phyloP scores from a whole-genome alignment of 2,329 filamentous ascomycete species.

The Botrytis elliptica region DNA sequence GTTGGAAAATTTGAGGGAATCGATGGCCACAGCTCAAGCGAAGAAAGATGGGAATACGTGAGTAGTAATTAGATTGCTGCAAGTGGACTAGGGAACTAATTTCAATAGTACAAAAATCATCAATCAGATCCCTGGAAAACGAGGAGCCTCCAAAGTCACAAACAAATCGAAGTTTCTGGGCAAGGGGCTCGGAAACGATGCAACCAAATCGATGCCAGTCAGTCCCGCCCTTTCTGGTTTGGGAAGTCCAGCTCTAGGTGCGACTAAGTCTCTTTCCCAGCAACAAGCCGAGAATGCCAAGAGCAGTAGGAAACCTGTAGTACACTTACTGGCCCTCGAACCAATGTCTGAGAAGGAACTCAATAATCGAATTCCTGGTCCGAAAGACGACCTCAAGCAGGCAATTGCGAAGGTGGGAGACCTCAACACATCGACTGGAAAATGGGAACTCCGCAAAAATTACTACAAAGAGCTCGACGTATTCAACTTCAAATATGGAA shows the following conservation, averaged over 20 bases:
- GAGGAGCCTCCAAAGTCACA: constrained; percentile 29
- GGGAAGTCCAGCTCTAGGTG: constrained; percentile 52
- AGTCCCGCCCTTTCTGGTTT: constrained; percentile 57
- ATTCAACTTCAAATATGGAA: constrained; percentile 59
- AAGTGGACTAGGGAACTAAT: constrained; percentile 35
- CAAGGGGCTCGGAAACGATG: constrained; percentile 29
- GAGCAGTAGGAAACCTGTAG: constrained; percentile 52
- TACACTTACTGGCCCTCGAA: constrained; percentile 59
- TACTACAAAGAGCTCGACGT: constrained; percentile 65
- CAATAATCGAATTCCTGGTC: constrained; percentile 50
- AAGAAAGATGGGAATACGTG: constrained; percentile 50
- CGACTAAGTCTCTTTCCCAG: constrained; percentile 52
- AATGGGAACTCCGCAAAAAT: constrained; percentile 55
- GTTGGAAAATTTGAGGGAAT: constrained; percentile 50
- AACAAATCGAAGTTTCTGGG: constrained; percentile 35
- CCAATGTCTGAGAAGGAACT: constrained; percentile 53
- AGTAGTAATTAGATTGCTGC: constrained; percentile 28
- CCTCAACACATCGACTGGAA: constrained; percentile 48
- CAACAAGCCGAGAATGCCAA: constrained; percentile 54
- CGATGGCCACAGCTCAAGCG: constrained; percentile 45
- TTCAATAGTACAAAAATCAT: constrained; percentile 43
- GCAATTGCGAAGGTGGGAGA: constrained; percentile 57
- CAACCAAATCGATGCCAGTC: constrained; percentile 46
- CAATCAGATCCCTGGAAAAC: constrained; percentile 37
- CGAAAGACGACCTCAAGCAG: constrained; percentile 52